Conservation (phyloP, 2,329 filamentous ascomycete species). For the Xylariaceae sp. region DNA sequence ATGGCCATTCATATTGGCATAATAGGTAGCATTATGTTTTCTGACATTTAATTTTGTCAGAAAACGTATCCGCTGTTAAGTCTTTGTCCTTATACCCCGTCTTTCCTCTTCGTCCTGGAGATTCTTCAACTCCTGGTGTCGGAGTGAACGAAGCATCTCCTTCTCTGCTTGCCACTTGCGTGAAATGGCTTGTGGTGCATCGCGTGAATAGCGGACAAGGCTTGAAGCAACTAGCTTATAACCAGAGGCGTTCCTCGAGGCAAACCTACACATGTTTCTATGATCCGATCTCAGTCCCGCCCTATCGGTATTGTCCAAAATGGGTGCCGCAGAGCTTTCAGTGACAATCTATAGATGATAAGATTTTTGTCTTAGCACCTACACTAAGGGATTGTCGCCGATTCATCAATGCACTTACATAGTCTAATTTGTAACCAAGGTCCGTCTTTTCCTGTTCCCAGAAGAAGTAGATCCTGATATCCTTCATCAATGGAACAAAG, state of each 20-base stretch:
- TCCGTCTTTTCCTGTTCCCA: constrained; percentile 24
- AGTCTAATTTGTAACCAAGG: constrained; percentile 16
- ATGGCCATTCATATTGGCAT: no score
- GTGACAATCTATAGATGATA: constrained; percentile 1
- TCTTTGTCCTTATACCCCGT: neutral
- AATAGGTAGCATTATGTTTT: no score
- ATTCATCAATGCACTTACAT: constrained; percentile 2
- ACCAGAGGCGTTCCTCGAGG: constrained; percentile 14
- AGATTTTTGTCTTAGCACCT: neutral
- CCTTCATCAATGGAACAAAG: constrained; percentile 21
- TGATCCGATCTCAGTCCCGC: constrained; percentile 19
- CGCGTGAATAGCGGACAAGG: constrained; percentile 19
- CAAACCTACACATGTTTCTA: constrained; percentile 22
- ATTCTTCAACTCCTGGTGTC: constrained; percentile 13
- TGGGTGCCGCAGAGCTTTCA: constrained; percentile 22
- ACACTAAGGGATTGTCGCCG: neutral
- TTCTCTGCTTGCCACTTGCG: constrained; percentile 18
- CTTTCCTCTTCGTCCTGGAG: constrained; percentile 7
- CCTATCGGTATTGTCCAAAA: constrained; percentile 24
- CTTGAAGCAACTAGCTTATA: constrained; percentile 19
- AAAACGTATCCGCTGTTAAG: neutral
- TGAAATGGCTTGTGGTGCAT: constrained; percentile 8
- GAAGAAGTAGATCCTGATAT: constrained; percentile 22
- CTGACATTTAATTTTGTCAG: no score
- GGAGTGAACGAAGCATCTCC: constrained; percentile 12